phyloP scores from a whole-genome alignment of 495 filamentous ascomycete genomes.

The Usnea hakonensis region DNA sequence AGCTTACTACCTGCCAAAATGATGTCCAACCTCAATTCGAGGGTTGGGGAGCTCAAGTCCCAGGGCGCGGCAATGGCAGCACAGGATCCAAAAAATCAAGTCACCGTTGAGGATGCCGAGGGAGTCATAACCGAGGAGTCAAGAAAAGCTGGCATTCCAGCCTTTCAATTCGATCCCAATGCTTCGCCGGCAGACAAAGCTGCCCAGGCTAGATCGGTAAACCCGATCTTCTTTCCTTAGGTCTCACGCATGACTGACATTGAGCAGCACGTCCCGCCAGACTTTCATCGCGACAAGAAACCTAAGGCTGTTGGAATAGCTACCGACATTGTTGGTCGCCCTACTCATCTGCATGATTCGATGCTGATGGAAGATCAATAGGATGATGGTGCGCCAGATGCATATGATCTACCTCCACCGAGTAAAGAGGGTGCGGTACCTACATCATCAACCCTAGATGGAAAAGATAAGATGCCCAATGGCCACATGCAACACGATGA shows the following conservation, averaged over 20 bases:
- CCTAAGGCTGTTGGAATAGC: constrained; percentile 60
- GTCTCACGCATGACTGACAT: constrained; percentile 17
- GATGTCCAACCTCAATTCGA: constrained; percentile 24
- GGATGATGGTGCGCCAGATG: constrained; percentile 59
- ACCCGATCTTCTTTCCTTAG: constrained; percentile 27
- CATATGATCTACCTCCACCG: constrained; percentile 72
- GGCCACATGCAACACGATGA: constrained; percentile 50
- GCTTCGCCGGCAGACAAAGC: constrained; percentile 78
- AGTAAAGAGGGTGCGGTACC: constrained; percentile 57
- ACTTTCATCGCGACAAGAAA: constrained; percentile 57
- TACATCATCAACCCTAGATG: constrained; percentile 34
- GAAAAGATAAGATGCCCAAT: constrained; percentile 40
- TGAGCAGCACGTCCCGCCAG: constrained; percentile 48
- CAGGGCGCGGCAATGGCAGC: constrained; percentile 63
- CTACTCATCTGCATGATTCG: neutral
- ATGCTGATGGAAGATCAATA: constrained; percentile 24
- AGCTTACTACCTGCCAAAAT: constrained; percentile 14
- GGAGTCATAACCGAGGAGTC: constrained; percentile 65
- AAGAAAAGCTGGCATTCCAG: constrained; percentile 64
- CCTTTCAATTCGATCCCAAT: constrained; percentile 81
- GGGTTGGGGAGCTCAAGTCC: constrained; percentile 60
- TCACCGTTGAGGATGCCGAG: constrained; percentile 64
- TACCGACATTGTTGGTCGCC: constrained; percentile 55
- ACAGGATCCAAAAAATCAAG: constrained; percentile 56
- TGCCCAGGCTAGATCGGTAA: constrained; percentile 67